Conservation (phyloP, 148 eudicot species). For the Diospyros lotus region DNA sequence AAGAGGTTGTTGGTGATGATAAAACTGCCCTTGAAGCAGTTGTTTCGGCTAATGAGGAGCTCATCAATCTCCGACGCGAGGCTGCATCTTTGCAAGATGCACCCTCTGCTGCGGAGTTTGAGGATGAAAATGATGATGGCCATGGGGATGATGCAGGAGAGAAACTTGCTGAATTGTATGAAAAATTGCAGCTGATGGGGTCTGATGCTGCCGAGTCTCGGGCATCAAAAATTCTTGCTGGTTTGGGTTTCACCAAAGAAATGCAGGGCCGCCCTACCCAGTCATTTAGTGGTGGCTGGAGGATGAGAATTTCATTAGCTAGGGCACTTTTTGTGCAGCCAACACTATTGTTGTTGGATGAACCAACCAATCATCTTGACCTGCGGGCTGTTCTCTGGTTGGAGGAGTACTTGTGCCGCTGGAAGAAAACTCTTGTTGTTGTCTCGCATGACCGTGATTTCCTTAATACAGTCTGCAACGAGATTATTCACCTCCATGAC, state of each 20-base stretch:
- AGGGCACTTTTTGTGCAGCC: constrained; percentile 59
- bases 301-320: constrained; percentile 59
- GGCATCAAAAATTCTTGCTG: constrained; percentile 63
- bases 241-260: constrained; percentile 51
- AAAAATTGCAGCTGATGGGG: constrained; percentile 39
- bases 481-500: constrained; percentile 63
- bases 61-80: constrained; percentile 47
- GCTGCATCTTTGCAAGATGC: constrained; percentile 39
- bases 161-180: constrained; percentile 56
- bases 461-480: constrained; percentile 52
- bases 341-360: constrained; percentile 50
- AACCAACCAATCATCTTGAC: constrained; percentile 61
- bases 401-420: constrained; percentile 56
- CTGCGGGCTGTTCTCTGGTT: constrained; percentile 62
- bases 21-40: constrained; percentile 15
- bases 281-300: constrained; percentile 69
- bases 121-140: constrained; percentile 16
- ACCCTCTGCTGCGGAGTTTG: constrained; percentile 27
- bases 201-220: constrained; percentile 65
- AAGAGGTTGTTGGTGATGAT: constrained; percentile 16
- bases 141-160: constrained; percentile 40
- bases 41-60: constrained; percentile 52
- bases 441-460: constrained; percentile 63
- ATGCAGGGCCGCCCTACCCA: constrained; percentile 55
- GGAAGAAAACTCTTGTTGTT: constrained; percentile 63